Conservation (phyloP, 192 early-diverging fungal genomes). For the Chytriomyces confervae region DNA sequence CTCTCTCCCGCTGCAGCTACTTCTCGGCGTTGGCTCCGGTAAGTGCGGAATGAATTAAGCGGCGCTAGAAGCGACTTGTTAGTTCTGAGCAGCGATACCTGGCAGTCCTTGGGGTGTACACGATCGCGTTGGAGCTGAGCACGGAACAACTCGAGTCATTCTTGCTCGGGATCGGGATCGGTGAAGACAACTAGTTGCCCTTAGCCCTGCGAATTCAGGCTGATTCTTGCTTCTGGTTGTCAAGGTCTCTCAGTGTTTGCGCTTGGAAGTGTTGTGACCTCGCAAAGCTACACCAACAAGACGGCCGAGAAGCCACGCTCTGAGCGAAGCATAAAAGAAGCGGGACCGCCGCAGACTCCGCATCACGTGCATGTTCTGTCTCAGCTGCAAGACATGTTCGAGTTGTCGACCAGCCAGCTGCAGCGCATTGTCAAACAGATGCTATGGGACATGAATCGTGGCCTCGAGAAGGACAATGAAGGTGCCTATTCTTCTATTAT, state of each 20-base stretch:
- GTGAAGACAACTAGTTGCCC: not conserved
- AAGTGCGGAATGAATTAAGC: not conserved
- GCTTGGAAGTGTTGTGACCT: not conserved
- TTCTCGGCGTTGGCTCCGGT: not conserved
- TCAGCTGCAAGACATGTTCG: slow-evolving; percentile 40
- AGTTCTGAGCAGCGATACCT: not conserved
- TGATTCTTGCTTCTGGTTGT: not conserved
- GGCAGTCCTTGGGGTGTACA: not conserved
- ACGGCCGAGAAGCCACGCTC: not conserved
- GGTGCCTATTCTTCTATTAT: not conserved
- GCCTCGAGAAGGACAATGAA: slow-evolving; percentile 38
- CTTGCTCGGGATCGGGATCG: not conserved
- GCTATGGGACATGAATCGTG: slow-evolving; percentile 47
- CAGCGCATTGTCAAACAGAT: slow-evolving; percentile 41
- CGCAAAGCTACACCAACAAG: not conserved
- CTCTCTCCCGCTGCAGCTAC: not conserved
- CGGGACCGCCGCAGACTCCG: not conserved
- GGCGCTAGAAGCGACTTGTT: not conserved
- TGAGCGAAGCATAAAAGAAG: not conserved
- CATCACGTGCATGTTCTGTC: not conserved
- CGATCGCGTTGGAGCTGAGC: not conserved
- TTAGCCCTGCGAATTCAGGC: not conserved
- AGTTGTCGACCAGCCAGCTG: slow-evolving; percentile 28
- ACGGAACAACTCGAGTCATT: not conserved
- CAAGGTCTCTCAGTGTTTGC: not conserved